Evolutionary conservation across 2,329 filamentous ascomycete genomes (phyloP), one percentile per base, ranked within the genome.

Genomic region (Tolypocladium tundrense): DNA sequence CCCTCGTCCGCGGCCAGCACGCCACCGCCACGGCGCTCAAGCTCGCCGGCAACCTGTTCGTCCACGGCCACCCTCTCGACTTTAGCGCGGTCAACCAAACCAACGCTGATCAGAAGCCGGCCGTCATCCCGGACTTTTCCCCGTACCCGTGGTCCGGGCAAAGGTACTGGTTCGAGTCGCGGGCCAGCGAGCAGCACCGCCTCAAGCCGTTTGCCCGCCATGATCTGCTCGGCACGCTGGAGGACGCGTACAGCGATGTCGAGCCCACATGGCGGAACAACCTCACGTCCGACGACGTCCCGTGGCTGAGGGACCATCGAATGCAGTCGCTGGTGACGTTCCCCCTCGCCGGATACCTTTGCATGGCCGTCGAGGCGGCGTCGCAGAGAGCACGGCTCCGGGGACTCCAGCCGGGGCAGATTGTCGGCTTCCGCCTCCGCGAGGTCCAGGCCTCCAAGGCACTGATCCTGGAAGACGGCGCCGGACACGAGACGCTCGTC

Each of bases 281-380:
- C 31, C 64, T 81, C 37, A 72, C 72, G 13, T 62, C 76, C 1
- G 76, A 79, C 43, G 77, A 81, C 58, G 64, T 80, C 0, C 80
- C 85, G 1, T 87, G 85, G 73, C 72, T 84, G 7, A 74, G 79
- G 51, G 79, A 85, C 62, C 84, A 86, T 69, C 71, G 71, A 57
- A 79, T 86, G 67, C 81, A 85, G 62, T 80, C 77, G 13, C 68
- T 82, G 37, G 77, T 75, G 2, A 76, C 83, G 40, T 84, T 81
- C 65, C 81, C 83, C 35, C 73, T 81, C 41, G 74, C 79, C 1
- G 83, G 78, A 3, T 80, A 77, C 56, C 65, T 82, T 4, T 73
- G 75, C 35, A 80, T 85, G 76, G 77, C 73, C 0, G 61, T 79
- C 0, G 79, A 81, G 61, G 79, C 78, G 2, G 73, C 71, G 9